Evolutionary conservation across 2,329 filamentous ascomycete species (phyloP).

Genomic region (Talaromyces sp.): DNA sequence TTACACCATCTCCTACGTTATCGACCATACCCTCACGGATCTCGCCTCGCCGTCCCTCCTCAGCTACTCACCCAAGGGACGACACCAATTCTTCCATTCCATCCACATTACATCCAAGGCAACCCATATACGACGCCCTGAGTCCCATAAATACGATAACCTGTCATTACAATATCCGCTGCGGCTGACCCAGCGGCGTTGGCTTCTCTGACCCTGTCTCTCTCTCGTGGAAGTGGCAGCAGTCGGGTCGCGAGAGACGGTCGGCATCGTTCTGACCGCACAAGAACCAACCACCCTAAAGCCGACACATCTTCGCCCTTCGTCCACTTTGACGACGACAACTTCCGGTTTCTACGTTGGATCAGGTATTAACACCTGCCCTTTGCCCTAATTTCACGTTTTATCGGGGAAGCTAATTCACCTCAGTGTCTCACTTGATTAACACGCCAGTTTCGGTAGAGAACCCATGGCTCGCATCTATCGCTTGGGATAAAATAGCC

Average conservation of each 20-base stretch:
- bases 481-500: conserved; percentile 10
- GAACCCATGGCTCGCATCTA: conserved; percentile 14
- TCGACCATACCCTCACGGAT: conserved; percentile 1
- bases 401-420: not conserved
- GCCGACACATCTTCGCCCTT: not conserved
- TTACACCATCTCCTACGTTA: not conserved
- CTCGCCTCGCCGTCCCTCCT: not conserved
- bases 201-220: not conserved
- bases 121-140: not conserved
- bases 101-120: not conserved
- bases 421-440: not conserved
- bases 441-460: conserved; percentile 6
- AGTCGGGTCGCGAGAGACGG: conserved; percentile 11
- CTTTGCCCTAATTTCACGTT: not conserved
- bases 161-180: not conserved
- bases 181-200: conserved; percentile 1
- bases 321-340: not conserved
- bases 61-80: not conserved
- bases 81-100: not conserved
- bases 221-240: not conserved
- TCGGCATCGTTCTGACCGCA: conserved; percentile 7
- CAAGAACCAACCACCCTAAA: not conserved
- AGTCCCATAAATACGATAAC: not conserved
- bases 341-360: not conserved
- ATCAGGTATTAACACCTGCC: conserved; percentile 3